A percentile compares a stretch with the other conserved stretches of the same genome.
phyloP scores from a whole-genome alignment of 306 rosid species.

The Lotus japonicus region DNA sequence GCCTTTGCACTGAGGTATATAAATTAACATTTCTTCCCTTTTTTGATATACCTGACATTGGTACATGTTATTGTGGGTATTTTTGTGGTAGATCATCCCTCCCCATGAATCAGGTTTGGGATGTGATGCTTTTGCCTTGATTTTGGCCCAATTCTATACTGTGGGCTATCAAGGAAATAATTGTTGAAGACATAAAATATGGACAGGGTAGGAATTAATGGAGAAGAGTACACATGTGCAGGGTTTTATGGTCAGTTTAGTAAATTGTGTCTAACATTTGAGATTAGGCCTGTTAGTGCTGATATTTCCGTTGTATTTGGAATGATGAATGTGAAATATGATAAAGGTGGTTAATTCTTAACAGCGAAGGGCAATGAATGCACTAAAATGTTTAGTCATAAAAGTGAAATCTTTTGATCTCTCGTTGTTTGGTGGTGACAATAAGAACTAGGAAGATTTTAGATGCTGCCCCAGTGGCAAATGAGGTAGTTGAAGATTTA shows the following conservation, averaged over 20 bases:
- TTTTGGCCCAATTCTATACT: background rate
- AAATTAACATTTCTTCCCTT: background rate
- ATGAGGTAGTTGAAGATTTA: background rate
- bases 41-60: background rate
- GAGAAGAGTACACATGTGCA: background rate
- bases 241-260: background rate
- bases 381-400: background rate
- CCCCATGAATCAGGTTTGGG: background rate
- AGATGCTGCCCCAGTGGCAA: background rate
- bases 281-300: background rate
- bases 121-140: background rate
- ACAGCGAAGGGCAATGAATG: background rate
- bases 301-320: background rate
- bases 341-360: background rate
- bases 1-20: constrained; percentile 79
- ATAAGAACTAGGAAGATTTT: background rate
- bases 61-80: background rate
- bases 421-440: background rate
- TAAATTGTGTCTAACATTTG: background rate
- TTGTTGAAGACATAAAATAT: constrained; percentile 1
- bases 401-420: background rate
- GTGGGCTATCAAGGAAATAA: constrained; percentile 22
- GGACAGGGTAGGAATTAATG: background rate
- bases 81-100: background rate
- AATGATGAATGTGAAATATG: background rate